phyloP scores from a whole-genome alignment of 1,139 yeast species.

The Blastobotrys serpentis region DNA sequence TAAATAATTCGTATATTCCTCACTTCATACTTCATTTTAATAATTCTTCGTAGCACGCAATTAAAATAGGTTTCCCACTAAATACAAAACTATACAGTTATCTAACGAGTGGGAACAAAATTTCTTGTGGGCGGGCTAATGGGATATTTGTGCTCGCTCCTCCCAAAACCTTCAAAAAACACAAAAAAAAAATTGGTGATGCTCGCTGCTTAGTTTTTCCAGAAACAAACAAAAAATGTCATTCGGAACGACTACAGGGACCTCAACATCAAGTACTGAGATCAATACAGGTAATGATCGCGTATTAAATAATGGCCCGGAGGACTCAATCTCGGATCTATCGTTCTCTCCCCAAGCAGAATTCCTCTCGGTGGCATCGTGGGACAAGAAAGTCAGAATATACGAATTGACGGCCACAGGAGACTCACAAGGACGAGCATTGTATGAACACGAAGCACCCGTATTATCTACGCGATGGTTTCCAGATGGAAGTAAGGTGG shows the following conservation, averaged over 20 bases:
- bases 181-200: background rate
- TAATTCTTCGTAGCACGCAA: too few species aligned
- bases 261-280: slow-evolving; percentile 41
- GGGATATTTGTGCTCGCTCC: too few species aligned
- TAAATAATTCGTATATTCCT: too few species aligned
- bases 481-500: slow-evolving; percentile 79
- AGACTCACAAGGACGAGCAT: slow-evolving; percentile 76
- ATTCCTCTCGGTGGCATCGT: slow-evolving; percentile 72
- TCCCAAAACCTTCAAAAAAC: background rate
- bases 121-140: too few species aligned
- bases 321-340: slow-evolving; percentile 84
- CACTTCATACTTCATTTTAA: too few species aligned
- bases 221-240: slow-evolving; percentile 1
- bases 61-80: too few species aligned
- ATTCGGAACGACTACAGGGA: slow-evolving; percentile 3
- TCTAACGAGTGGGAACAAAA: too few species aligned
- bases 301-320: slow-evolving; percentile 80
- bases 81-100: too few species aligned
- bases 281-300: slow-evolving; percentile 75
- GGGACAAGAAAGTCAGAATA: slow-evolving; percentile 95
- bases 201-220: background rate
- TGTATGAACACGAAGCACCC: slow-evolving; percentile 89
- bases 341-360: slow-evolving; percentile 94
- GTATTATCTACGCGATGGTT: slow-evolving; percentile 83
- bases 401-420: slow-evolving; percentile 76